A percentile compares a stretch with the other conserved stretches of the same genome.
These are phyloP conservation scores for Phytophthora uliginosa DNA, from an alignment of 352 stramenopile species.

Conservation along the genomic window DNA sequence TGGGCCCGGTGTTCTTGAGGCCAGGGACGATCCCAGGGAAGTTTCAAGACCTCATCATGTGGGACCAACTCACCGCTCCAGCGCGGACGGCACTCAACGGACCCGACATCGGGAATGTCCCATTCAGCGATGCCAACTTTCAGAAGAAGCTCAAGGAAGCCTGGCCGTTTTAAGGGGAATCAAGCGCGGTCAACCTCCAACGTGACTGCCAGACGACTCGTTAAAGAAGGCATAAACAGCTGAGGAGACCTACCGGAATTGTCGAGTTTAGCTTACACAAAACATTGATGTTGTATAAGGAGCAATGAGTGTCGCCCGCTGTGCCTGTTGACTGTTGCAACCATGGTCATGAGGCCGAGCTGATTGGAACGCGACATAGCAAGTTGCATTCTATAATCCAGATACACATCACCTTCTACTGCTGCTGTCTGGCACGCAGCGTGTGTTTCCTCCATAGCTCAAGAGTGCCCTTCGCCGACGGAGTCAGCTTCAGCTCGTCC, in stretches of 20 bases:
- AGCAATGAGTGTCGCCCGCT: neutral
- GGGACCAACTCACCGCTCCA: neutral
- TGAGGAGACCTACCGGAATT: no score
- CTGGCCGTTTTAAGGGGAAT: neutral
- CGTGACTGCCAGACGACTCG: no score
- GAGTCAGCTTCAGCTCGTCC: constrained; percentile 50
- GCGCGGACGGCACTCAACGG: neutral
- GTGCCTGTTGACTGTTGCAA: neutral
- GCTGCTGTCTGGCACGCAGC: constrained; percentile 18
- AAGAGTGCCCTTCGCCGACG: constrained; percentile 57
- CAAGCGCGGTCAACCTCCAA: no score
- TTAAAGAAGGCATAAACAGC: neutral
- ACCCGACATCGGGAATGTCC: neutral
- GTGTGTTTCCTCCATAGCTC: constrained; percentile 55
- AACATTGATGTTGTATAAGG: neutral
- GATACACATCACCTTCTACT: constrained; percentile 1
- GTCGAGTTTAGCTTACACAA: neutral
- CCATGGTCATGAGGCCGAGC: neutral
- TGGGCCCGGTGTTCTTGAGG: no score
- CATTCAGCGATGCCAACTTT: constrained; percentile 1
- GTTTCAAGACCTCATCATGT: neutral
- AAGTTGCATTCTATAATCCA: constrained; percentile 12
- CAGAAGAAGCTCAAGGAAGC: constrained; percentile 7
- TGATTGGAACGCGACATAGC: neutral
- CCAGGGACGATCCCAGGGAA: neutral